Conservation (phyloP, 2,329 filamentous ascomycete genomes). For the Helicocarpus griseus region DNA sequence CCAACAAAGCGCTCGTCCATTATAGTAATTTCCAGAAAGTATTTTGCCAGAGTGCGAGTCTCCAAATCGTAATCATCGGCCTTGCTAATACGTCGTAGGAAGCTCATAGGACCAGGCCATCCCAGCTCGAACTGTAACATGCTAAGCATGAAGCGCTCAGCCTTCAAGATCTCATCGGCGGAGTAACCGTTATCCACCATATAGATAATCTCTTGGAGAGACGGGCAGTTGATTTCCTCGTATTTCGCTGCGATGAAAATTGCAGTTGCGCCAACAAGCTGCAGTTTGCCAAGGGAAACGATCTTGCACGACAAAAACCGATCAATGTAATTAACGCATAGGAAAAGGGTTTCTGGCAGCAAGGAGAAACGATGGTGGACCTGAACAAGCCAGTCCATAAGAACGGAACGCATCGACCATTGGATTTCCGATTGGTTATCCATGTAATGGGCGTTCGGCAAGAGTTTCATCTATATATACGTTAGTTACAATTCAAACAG, state of each 20-base stretch:
- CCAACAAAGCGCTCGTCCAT: conserved; percentile 98
- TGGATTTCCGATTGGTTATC: conserved; percentile 93
- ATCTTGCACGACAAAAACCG: conserved; percentile 92
- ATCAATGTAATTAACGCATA: conserved; percentile 94
- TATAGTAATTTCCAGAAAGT: conserved; percentile 91
- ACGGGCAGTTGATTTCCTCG: conserved; percentile 97
- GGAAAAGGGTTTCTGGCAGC: conserved; percentile 87
- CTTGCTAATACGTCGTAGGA: conserved; percentile 92
- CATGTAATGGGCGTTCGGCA: conserved; percentile 92
- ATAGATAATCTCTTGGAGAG: conserved; percentile 88
- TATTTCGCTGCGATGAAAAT: conserved; percentile 96
- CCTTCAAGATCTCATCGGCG: conserved; percentile 87
- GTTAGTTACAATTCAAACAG: conserved; percentile 14
- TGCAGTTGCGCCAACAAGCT: conserved; percentile 90
- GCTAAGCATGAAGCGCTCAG: conserved; percentile 94
- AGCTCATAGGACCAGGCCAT: conserved; percentile 99
- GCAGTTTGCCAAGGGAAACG: conserved; percentile 87
- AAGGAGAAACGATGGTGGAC: conserved; percentile 87
- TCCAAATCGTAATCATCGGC: conserved; percentile 96
- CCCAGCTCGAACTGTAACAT: conserved; percentile 94
- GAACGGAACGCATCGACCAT: conserved; percentile 95
- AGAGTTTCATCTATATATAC: conserved; percentile 55
- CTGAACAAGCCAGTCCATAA: conserved; percentile 98
- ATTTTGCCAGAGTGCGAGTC: conserved; percentile 90
- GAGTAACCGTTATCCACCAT: conserved; percentile 95